Conservation (phyloP, 192 early-diverging fungal genomes). For the Coemansia sp. region DNA sequence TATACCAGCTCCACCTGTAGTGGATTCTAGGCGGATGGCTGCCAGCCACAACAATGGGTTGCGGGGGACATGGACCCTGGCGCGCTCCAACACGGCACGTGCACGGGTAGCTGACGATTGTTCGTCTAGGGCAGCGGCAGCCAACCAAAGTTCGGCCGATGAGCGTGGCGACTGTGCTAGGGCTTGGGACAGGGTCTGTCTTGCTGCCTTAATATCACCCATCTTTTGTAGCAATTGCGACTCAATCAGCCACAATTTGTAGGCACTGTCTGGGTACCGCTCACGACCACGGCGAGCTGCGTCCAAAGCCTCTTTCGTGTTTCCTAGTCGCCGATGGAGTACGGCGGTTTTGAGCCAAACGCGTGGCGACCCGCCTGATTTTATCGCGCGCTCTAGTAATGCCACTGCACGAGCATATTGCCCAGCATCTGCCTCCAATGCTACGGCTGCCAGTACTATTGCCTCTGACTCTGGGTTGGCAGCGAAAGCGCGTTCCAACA, state of each 20-base stretch:
- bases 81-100: constrained; percentile 82
- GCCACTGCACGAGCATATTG: constrained; percentile 76
- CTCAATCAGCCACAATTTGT: constrained; percentile 95
- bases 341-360: constrained; percentile 97
- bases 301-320: constrained; percentile 66
- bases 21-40: constrained; percentile 54
- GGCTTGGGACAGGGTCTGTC: constrained; percentile 72
- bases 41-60: constrained; percentile 87
- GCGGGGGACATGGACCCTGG: constrained; percentile 82
- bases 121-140: constrained; percentile 77
- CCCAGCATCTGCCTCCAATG: constrained; percentile 89
- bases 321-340: constrained; percentile 77
- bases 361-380: constrained; percentile 44
- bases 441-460: constrained; percentile 95
- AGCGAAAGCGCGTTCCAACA: constrained; percentile 84
- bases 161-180: constrained; percentile 74
- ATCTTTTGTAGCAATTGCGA: constrained; percentile 84
- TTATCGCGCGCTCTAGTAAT: constrained; percentile 74
- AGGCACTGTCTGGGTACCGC: constrained; percentile 69
- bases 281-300: constrained; percentile 67
- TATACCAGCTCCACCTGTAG: constrained; percentile 51
- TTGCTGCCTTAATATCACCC: constrained; percentile 62
- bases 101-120: constrained; percentile 62
- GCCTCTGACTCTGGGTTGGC: constrained; percentile 92
- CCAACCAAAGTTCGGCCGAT: constrained; percentile 77